These are phyloP conservation scores for Fagopyrum esculentum DNA, from an alignment of 148 eudicot genomes.

Conservation along the genomic window DNA sequence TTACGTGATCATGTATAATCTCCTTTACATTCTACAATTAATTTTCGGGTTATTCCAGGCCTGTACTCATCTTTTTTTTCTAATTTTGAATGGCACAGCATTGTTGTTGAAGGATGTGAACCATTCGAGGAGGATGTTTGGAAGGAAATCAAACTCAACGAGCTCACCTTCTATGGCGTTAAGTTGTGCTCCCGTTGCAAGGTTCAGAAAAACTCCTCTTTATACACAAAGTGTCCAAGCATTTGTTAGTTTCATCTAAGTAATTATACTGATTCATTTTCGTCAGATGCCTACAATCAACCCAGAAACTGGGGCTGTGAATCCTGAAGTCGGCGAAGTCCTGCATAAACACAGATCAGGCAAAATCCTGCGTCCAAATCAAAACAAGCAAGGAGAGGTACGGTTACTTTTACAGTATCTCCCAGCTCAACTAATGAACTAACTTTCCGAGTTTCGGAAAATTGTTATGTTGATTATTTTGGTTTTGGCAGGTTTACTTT, in stretches of 20 bases:
- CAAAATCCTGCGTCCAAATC: slow-evolving; percentile 48
- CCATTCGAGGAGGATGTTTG: slow-evolving; percentile 86
- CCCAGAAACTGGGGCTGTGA: slow-evolving; percentile 57
- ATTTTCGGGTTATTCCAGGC: neutral
- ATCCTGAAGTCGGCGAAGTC: slow-evolving; percentile 57
- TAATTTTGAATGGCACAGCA: slow-evolving; percentile 34
- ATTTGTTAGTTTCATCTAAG: neutral
- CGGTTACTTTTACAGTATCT: neutral
- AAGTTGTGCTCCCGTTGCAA: slow-evolving; percentile 90
- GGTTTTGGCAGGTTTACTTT: slow-evolving; percentile 58
- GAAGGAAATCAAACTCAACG: slow-evolving; percentile 68
- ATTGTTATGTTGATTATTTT: neutral
- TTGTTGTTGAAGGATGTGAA: slow-evolving; percentile 78
- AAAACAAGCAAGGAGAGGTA: slow-evolving; percentile 66
- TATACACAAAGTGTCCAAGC: neutral
- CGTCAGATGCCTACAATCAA: slow-evolving; percentile 63
- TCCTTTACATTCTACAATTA: neutral
- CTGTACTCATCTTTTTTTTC: neutral
- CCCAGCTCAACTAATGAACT: neutral
- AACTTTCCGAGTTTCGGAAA: neutral
- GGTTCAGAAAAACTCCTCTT: slow-evolving; percentile 30
- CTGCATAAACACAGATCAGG: slow-evolving; percentile 60
- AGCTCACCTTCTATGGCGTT: slow-evolving; percentile 59
- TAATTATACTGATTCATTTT: slow-evolving; percentile 5
- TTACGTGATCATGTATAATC: neutral